Evolutionary conservation across 2,329 filamentous ascomycete species (phyloP).

Genomic region (Hypoxylon sp.): DNA sequence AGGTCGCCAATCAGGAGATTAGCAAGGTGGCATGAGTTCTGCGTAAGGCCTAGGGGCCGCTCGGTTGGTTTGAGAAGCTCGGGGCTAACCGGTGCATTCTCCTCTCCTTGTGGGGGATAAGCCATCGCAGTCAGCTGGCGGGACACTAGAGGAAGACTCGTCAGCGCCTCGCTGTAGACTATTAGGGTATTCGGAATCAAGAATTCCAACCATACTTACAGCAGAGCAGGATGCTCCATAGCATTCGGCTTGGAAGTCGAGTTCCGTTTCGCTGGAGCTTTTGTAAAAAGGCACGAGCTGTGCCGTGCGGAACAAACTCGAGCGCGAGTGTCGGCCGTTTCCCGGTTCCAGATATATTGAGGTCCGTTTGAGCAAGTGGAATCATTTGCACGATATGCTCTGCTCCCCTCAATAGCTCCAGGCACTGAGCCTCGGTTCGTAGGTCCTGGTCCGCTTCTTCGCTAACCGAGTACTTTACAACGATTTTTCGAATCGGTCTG

Average conservation of each 20-base stretch:
- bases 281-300: neutral
- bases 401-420: constrained; percentile 21
- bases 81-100: neutral
- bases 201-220: constrained; percentile 16
- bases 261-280: fast-evolving
- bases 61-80: neutral
- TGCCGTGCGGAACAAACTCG: constrained; percentile 23
- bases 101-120: neutral
- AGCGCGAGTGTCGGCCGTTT: constrained; percentile 26
- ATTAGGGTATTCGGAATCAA: neutral
- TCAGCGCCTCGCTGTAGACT: constrained; percentile 2
- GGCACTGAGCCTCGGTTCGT: constrained; percentile 11
- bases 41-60: neutral
- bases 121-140: constrained; percentile 26
- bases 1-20: constrained; percentile 23
- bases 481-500: neutral
- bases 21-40: constrained; percentile 12
- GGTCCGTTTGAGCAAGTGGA: neutral
- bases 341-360: constrained; percentile 16
- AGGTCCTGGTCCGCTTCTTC: constrained; percentile 5
- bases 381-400: constrained; percentile 27
- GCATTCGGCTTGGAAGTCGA: constrained; percentile 7
- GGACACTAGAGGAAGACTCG: neutral
- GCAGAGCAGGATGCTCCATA: constrained; percentile 29
- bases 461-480: constrained; percentile 31